phyloP scores from a whole-genome alignment of 2,329 filamentous ascomycete species.

The Lecanoromycetidae sp. region DNA sequence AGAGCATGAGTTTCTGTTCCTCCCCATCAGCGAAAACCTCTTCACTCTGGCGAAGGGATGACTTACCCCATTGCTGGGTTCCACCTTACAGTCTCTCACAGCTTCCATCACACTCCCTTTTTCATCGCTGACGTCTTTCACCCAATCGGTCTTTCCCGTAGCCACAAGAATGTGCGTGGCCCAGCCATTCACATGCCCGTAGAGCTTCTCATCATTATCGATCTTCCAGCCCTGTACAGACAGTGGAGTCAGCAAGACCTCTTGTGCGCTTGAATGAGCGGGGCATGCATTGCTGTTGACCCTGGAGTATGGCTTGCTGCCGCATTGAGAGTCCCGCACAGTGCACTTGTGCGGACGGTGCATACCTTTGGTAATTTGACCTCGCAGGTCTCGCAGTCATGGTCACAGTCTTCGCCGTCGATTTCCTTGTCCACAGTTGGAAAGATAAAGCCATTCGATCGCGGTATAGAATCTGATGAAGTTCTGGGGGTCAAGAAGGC shows the following conservation, averaged over 20 bases:
- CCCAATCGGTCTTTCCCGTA: slow-evolving; percentile 95
- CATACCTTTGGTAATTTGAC: slow-evolving; percentile 68
- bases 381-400: slow-evolving; percentile 73
- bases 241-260: too few species aligned
- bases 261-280: too few species aligned
- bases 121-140: slow-evolving; percentile 77
- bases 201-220: slow-evolving; percentile 66
- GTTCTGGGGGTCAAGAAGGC: slow-evolving; percentile 23
- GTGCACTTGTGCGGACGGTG: too few species aligned
- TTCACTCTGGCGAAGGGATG: neutral
- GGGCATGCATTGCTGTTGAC: too few species aligned
- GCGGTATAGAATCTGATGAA: slow-evolving; percentile 21
- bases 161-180: slow-evolving; percentile 81
- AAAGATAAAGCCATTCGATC: slow-evolving; percentile 48
- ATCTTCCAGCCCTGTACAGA: slow-evolving; percentile 55
- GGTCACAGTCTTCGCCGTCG: slow-evolving; percentile 80
- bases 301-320: too few species aligned
- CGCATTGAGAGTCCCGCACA: too few species aligned
- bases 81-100: slow-evolving; percentile 38
- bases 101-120: slow-evolving; percentile 75
- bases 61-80: slow-evolving; percentile 33
- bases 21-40: slow-evolving; percentile 1
- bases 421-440: slow-evolving; percentile 58
- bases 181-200: slow-evolving; percentile 77
- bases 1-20: slow-evolving; percentile 68